A percentile compares a stretch with the other conserved stretches of the same genome.
Evolutionary conservation across 495 filamentous ascomycete species (phyloP).

Genomic region (Glonium stellatum): DNA sequence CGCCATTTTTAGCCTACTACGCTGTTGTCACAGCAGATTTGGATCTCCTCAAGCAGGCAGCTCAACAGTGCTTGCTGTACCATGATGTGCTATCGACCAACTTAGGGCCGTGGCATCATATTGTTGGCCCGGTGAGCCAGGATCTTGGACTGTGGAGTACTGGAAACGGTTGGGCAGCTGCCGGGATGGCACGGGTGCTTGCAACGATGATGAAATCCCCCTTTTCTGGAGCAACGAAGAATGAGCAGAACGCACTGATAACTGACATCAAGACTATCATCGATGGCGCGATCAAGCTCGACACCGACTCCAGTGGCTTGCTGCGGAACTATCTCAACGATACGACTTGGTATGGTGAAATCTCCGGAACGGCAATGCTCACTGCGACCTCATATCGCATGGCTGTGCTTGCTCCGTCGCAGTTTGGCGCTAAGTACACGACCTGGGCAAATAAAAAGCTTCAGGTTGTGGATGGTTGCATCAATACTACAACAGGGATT

Average conservation of each 20-base stretch:
- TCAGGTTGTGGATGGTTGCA: conserved; percentile 31
- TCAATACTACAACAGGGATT: conserved; percentile 37
- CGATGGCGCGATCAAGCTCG: conserved; percentile 41
- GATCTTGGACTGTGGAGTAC: conserved; percentile 47
- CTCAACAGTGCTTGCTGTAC: conserved; percentile 42
- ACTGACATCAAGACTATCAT: conserved; percentile 41
- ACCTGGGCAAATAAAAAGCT: conserved; percentile 43
- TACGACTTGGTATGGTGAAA: conserved; percentile 45
- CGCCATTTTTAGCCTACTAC: conserved; percentile 48
- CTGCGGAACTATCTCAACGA: conserved; percentile 48
- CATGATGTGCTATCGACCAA: conserved; percentile 36
- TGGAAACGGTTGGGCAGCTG: conserved; percentile 47
- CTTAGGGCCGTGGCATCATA: conserved; percentile 43
- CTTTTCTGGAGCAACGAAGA: conserved; percentile 25
- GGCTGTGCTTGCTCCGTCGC: conserved; percentile 37
- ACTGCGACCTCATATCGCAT: conserved; percentile 43
- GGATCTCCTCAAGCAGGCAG: conserved; percentile 34
- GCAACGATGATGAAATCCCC: conserved; percentile 41
- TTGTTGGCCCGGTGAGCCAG: conserved; percentile 40
- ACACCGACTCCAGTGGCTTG: conserved; percentile 34
- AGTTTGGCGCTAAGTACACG: conserved; percentile 38
- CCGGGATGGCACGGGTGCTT: conserved; percentile 44
- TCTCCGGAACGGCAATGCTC: conserved; percentile 44
- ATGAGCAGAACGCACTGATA: conserved; percentile 34
- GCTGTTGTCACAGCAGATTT: conserved; percentile 38